phyloP scores from a whole-genome alignment of 1,139 yeast species.

The Maudiozyma humilis region DNA sequence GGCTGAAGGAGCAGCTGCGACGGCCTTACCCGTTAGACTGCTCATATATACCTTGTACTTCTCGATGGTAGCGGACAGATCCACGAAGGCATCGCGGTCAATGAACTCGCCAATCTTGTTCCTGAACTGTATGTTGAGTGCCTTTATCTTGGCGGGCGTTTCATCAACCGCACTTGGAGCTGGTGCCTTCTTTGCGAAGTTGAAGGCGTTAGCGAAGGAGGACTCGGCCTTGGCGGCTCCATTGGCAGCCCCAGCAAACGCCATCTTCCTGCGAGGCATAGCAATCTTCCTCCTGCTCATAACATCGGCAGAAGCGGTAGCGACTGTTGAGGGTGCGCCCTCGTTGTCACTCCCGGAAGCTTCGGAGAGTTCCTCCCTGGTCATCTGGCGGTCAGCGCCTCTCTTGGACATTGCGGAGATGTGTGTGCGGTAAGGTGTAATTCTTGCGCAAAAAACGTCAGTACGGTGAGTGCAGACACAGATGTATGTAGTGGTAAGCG shows the following conservation, averaged over 20 bases:
- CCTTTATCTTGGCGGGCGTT: slow-evolving; percentile 41
- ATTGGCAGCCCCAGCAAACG: slow-evolving; percentile 8
- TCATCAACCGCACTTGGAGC: slow-evolving; percentile 7
- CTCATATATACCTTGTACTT: slow-evolving; percentile 49
- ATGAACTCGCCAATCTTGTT: slow-evolving; percentile 41
- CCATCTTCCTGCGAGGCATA: slow-evolving; percentile 41
- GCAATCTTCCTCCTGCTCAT: slow-evolving; percentile 63
- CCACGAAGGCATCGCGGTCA: slow-evolving; percentile 43
- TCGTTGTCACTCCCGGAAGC: slow-evolving; percentile 36
- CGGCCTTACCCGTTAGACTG: neutral
- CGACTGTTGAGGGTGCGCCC: slow-evolving; percentile 23
- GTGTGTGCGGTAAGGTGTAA: neutral
- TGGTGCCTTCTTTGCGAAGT: slow-evolving; percentile 8
- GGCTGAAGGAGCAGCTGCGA: neutral
- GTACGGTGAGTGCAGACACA: neutral
- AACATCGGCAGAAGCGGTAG: slow-evolving; percentile 51
- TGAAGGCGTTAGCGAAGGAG: slow-evolving; percentile 17
- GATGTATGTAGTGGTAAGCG: no score
- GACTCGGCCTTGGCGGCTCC: slow-evolving; percentile 12
- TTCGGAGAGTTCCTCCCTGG: slow-evolving; percentile 37
- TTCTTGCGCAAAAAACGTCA: neutral
- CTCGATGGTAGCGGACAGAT: slow-evolving; percentile 48
- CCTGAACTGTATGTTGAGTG: slow-evolving; percentile 60
- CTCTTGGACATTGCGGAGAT: slow-evolving; percentile 49
- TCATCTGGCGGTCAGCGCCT: slow-evolving; percentile 52